Base-by-base conservation (phyloP, 2,329 filamentous ascomycete genomes). In the Venturia carpophila region DNA sequence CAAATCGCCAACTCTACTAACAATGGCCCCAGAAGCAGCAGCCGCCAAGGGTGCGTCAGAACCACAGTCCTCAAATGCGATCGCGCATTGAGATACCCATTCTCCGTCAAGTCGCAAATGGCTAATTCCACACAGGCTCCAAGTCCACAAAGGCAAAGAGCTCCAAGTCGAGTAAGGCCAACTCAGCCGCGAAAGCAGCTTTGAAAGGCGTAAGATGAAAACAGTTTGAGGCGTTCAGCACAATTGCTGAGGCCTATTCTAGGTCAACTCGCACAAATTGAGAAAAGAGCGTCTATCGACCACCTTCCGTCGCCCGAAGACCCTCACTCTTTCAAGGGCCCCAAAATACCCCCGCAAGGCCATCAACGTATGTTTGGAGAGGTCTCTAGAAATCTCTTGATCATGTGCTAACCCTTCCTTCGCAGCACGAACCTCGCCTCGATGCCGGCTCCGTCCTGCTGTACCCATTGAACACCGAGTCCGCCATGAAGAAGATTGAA, bases 401-500 rank as follows among this genome's bases (percentile, higher is more conserved):
- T 63, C 41, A 9, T 39, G 39, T 10, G 30, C 43, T 49, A 63
- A 42, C 37, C 30, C 13, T 13, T 55, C 0, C 5, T 27, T 45
- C 34, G 56, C 88, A 90, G 75, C 89, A 93, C 79, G 85, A 86
- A 78, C 89, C 92, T 73, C 90, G 92, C 74, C 90, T 99, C 76
- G 94, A 99, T 83, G 90, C 93, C 83, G 90, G 92, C 87, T 97
- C 96, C 88, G 85, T 97, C 79, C 89, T 99, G 80, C 84, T 97
- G 77, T 91, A 97, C 87, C 94, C 94, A 72, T 87, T 99, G 78
- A 99, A 99, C 89, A 99, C 94, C 68, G 94, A 99, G 89, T 94
- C 89, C 77, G 94, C 95, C 76, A 97, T 99, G 93, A 99, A 99
- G 91, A 97, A 97, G 90, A 97, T 99, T 74, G 94, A 99, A 86